phyloP scores from a whole-genome alignment of 2,329 filamentous ascomycete genomes.

The Colletotrichum godetiae region DNA sequence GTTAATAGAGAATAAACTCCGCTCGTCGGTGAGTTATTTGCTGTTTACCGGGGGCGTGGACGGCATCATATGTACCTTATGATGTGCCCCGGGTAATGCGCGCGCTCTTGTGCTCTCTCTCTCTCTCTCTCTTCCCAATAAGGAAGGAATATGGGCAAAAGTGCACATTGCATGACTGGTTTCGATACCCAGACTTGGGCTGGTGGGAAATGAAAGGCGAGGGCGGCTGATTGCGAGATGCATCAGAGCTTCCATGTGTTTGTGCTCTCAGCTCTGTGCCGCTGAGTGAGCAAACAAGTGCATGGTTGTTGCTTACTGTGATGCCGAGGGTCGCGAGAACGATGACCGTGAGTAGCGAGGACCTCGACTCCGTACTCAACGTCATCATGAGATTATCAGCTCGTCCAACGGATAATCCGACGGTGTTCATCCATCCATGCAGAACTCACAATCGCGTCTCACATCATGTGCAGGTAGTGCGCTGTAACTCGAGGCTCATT shows the following conservation, averaged over 20 bases:
- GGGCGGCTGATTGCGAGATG: neutral
- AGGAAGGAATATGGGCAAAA: neutral
- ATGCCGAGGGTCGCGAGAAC: neutral
- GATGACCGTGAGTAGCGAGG: too few species aligned
- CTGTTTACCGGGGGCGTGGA: neutral
- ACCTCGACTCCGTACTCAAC: too few species aligned
- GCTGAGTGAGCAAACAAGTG: neutral
- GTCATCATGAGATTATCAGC: neutral
- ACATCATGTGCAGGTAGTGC: neutral
- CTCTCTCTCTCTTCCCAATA: neutral
- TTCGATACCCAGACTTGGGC: neutral
- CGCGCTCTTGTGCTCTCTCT: too few species aligned
- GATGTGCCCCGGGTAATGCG: too few species aligned
- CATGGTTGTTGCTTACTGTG: neutral
- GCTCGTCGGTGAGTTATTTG: neutral
- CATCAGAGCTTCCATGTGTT: neutral
- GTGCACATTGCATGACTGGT: neutral
- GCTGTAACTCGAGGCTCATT: constrained; percentile 6
- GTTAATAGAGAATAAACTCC: neutral
- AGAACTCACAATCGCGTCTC: too few species aligned
- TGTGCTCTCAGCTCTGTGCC: too few species aligned
- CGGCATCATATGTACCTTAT: neutral
- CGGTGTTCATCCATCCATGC: neutral
- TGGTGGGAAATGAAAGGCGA: neutral
- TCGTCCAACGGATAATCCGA: neutral